Base-by-base conservation (phyloP, 805 yeast genomes). In the Wickerhamiella australiensis region DNA sequence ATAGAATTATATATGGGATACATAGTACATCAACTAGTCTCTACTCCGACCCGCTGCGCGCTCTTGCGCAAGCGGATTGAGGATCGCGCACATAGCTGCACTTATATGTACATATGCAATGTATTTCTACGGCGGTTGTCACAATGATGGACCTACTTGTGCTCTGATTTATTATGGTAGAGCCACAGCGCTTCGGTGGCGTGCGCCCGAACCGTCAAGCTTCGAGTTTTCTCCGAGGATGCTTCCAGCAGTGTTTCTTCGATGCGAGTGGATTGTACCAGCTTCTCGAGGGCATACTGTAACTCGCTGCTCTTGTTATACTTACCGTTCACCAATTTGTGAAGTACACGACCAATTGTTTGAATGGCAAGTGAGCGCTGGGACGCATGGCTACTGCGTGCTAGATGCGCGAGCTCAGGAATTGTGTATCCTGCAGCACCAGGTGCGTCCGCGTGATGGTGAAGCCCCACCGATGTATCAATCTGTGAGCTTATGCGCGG, bases 351-450 rank as follows among this genome's bases (percentile, higher is more conserved):
- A 2, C 99, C 99, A 40, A 87, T 57, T 7, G 92, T 84, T 61
- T 84, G 85, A 29, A 88, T 79, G 6, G 96, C 86, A 11, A 92
- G 74, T 53, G 92, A 78, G 43, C 96, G 70, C 65, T 92, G 99
- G 0, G 94, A 79, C 1, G 94, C 78, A 50, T 82, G 77, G 1
- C 82, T 76, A 1, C 95, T 85, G 54, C 95, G 71, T 3, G 87
- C 68, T 44, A 85, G 72, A 56, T 82, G 92, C 1, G 82, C 81
- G 47, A 92, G 70, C 61, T 92, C 99, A 0, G 77, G 70, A 21
- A 92, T 62, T 0, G 96, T 88, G 63, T 92, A 92, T 0, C 99
- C 99, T 0, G 97, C 95, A 47, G 88, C 70, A 42, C 80, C 79
- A 0, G 97, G 96, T 44, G 82, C 79, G 9, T 82, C 85, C 0